Base-by-base conservation (phyloP, 2,329 filamentous ascomycete species). In the Fusarium illudens region DNA sequence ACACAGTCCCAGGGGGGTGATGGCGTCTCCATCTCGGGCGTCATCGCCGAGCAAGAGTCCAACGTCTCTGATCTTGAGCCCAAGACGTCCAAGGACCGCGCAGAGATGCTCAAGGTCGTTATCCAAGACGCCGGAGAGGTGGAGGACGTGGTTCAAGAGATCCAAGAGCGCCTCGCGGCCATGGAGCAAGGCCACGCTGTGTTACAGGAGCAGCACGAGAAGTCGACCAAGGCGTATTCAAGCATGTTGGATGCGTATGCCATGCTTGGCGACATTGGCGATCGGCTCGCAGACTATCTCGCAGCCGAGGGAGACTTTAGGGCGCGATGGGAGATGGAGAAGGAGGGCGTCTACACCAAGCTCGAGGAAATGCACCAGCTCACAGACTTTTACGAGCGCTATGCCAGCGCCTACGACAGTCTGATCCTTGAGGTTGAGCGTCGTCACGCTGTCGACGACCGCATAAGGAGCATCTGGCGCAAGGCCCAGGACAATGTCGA, bases 361-460 rank as follows among this genome's bases (percentile, higher is more conserved):
- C 87, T 97, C 37, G 82, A 85, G 10, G 93, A 97, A 73, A 90
- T 98, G 78, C 89, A 91, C 53, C 87, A 88, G 20, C 87, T 97
- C 72, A 86, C 89, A 11, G 83, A 87, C n/a, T 93, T 97, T 72
- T 98, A 97, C 78, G 91, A 95, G 64, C 90, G 91, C 17, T 99
- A 98, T 73, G 85, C 92, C 19, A 86, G 89, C 54, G 93, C 94
- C 0, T 98, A 99, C 75, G 91, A 93, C 70, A 89, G 90, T 19
- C 82, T 99, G 12, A 86, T 97, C 22, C 85, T 97, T 2, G 96
- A 99, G 77, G 90, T 94, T 6, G 90, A 91, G 54, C 85, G 96
- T 22, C 86, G 96, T 10, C 88, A 88, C 62, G 83, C 86, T 13
- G 88, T 92, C 33, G 92, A 96, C 73, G 88, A 90, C 30, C 89